Evolutionary conservation across 1,139 yeast species (phyloP), one percentile per base, ranked within the genome.

Genomic region (Diutina neorugosa): DNA sequence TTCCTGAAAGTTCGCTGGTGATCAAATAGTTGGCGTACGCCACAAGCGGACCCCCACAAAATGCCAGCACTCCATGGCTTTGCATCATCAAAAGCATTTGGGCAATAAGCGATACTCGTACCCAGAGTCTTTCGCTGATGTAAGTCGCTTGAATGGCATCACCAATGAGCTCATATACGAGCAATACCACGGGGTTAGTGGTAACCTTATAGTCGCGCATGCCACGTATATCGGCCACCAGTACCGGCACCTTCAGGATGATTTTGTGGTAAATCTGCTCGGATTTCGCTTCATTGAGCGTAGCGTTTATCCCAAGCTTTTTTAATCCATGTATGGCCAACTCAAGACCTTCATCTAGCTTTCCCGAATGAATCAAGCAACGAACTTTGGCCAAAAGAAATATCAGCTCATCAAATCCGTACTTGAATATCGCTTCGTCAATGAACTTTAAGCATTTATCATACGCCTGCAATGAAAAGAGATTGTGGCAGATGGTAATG

Each of bases 161-260:
- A 21, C 73, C 63, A 23, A 78, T 67, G 21, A 78, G 65, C 54
- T 76, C 79, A 51, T 73, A 78, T 2, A 71, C 67, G 41, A 76
- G 60, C 5, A 65, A 55, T 2, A 66, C 60, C 16, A 63, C 60
- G 2, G 69, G 66, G 46, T 72, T 66, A 3, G 65, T 65, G 1
- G 70, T 61, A 1, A 55, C 54, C 12, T 65, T 64, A 4, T 62
- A 53, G 1, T 63, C 57, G 4, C 63, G 65, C 52, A 77, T 60
- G 7, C 62, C 63, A 34, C 78, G 61, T 16, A 78, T 73, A 52
- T 77, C 81, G 1, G 69, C 62, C 2, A 73, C 65, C 1, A 80
- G 70, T 3, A 70, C 59, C 0, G 81, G 81, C 5, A 76, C 63
- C 52, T 67, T 65, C 7, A 65, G 64, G 19, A 61, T 56, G 41